Evolutionary conservation across 768 basidiomycete species (phyloP).

Genomic region (Mycena indigotica): DNA sequence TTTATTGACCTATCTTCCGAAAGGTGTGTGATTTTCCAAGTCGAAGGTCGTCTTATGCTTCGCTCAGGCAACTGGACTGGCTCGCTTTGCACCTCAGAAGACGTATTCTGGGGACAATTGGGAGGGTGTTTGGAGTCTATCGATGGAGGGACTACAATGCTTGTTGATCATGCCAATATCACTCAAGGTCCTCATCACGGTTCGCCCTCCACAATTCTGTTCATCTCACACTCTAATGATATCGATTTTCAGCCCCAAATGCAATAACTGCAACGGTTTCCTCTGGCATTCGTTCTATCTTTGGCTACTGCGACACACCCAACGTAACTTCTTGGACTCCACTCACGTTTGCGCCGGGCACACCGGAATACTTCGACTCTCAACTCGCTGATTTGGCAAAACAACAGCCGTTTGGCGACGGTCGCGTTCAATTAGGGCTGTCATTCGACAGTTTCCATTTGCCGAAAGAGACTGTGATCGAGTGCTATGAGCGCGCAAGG

Average conservation of each 20-base stretch:
- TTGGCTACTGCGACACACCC: constrained; percentile 11
- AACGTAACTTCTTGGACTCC: constrained; percentile 9
- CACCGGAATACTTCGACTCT: constrained; percentile 4
- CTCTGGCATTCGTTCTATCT: constrained; percentile 20
- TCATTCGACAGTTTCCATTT: constrained; percentile 13
- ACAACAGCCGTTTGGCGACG: constrained; percentile 18
- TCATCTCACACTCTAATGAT: too few species aligned
- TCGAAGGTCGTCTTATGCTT: neutral
- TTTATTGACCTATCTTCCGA: constrained; percentile 10
- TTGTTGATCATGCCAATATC: constrained; percentile 21
- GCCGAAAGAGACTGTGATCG: constrained; percentile 8
- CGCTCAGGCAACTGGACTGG: constrained; percentile 1
- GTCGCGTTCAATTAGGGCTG: constrained; percentile 17
- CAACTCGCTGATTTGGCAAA: constrained; percentile 16
- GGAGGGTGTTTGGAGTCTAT: constrained; percentile 17
- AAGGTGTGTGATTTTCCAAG: constrained; percentile 3
- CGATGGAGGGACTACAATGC: constrained; percentile 14
- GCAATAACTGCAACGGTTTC: constrained; percentile 11
- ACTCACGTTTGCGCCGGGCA: neutral
- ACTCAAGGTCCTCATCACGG: too few species aligned
- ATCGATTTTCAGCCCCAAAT: too few species aligned
- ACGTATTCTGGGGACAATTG: constrained; percentile 20
- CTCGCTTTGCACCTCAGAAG: constrained; percentile 12
- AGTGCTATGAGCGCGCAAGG: constrained; percentile 2
- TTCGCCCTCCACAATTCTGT: too few species aligned